Evolutionary conservation across 2,329 filamentous ascomycete species (phyloP), one percentile per base, ranked within the genome.

Genomic region (Alternaria novae-zelandiae): DNA sequence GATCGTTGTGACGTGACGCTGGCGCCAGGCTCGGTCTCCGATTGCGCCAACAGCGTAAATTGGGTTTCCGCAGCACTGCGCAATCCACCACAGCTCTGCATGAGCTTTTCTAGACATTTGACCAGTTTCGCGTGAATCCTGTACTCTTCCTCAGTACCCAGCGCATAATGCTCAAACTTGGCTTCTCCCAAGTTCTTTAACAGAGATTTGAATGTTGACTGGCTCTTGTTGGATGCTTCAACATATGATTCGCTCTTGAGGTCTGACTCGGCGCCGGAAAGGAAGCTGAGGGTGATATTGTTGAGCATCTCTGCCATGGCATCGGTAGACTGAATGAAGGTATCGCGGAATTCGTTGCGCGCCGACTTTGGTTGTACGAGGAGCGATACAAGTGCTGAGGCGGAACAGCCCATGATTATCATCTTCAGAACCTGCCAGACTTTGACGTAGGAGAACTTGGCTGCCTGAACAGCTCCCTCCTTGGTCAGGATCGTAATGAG

Each of bases 401-500:
- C 88, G 58, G 85, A 83, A 70, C 85, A 87, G 28, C 86, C 87
- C 74, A 90, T 84, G 46, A 86, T 82, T 20, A 82, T 75, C 70
- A 90, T 83, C 46, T 86, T 84, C 72, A 87, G 74, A 32, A 84
- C 79, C 70, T 88, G 89, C 78, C 96, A 70, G 93, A 97, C 91
- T 80, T 96, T 96, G 62, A 88, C 88, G 70, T 91, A 89, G 0
- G 91, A 94, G 73, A 97, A 93, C 56, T 90, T 90, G 6, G 92
- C 93, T 32, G 87, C 89, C 72, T 97, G 92, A 1, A 97, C 90
- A 3, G 93, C 89, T 54, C 93, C 94, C 79, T 97, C 95, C 80
- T 96, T 97, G 11, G 95, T 97, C 65, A 97, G 83, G 49, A 97
- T 88, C 3, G 92, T 94, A 75, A 97, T 97, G 67, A 96, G 92